These are phyloP conservation scores for Ephemerocybe angulata DNA, from an alignment of 768 basidiomycete genomes.

Conservation along the genomic window DNA sequence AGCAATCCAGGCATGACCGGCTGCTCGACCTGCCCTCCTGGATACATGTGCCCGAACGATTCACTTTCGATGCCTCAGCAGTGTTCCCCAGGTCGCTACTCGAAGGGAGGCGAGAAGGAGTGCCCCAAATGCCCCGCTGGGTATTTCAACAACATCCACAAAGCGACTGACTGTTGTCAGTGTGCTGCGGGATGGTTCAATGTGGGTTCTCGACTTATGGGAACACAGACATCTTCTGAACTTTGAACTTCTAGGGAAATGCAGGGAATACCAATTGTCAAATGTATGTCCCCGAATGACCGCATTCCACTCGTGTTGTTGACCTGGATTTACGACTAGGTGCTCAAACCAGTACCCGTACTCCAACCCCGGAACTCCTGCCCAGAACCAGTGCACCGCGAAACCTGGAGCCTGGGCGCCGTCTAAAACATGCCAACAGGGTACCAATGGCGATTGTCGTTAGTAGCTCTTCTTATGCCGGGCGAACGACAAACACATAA, in stretches of 20 bases:
- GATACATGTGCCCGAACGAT: constrained; percentile 20
- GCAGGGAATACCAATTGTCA: constrained; percentile 23
- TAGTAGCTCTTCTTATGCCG: constrained; percentile 1
- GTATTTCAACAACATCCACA: constrained; percentile 23
- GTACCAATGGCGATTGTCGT: constrained; percentile 18
- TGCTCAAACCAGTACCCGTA: constrained; percentile 24
- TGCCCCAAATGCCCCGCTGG: constrained; percentile 23
- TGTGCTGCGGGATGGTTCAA: constrained; percentile 27
- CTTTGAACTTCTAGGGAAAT: constrained; percentile 9
- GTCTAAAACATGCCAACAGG: constrained; percentile 14
- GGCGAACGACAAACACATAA: constrained; percentile 3
- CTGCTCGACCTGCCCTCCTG: constrained; percentile 16
- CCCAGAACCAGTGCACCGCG: constrained; percentile 16
- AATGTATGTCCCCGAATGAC: constrained; percentile 6
- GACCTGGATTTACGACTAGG: constrained; percentile 6
- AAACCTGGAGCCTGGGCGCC: constrained; percentile 15
- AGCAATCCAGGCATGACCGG: constrained; percentile 4
- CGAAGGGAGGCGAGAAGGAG: constrained; percentile 15
- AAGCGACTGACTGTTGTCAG: constrained; percentile 22
- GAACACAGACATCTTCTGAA: background rate
- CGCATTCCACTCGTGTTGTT: background rate
- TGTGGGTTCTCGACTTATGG: constrained; percentile 11
- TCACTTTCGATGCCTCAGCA: constrained; percentile 17
- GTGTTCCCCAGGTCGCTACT: constrained; percentile 26
- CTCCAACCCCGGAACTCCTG: constrained; percentile 21